A percentile compares a stretch with the other conserved stretches of the same genome.
phyloP scores from a whole-genome alignment of 139 green algal species.

The Chlamydomonas applanata region DNA sequence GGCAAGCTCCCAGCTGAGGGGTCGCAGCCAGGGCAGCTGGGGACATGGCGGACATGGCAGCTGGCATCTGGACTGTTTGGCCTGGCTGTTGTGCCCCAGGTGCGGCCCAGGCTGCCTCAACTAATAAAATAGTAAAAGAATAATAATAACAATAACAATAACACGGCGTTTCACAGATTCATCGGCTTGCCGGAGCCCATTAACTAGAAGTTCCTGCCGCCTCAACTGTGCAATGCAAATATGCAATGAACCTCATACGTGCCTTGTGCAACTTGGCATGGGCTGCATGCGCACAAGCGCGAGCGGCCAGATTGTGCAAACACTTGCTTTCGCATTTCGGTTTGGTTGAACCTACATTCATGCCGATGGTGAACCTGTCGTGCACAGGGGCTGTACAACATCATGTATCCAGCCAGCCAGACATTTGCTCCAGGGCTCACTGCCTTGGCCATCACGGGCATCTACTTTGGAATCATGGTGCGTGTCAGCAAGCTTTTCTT shows the following conservation, averaged over 20 bases:
- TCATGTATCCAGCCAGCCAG: not conserved
- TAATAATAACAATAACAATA: no score
- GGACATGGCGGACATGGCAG: slow-evolving; percentile 59
- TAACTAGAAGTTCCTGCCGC: not conserved
- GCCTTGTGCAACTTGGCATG: not conserved
- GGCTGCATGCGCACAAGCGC: slow-evolving; percentile 13
- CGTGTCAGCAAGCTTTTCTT: not conserved
- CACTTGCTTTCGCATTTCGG: no score
- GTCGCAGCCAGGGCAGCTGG: slow-evolving; percentile 1
- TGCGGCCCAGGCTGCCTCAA: no score
- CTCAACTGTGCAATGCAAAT: not conserved
- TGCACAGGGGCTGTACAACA: slow-evolving; percentile 40
- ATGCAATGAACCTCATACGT: not conserved
- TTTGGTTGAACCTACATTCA: slow-evolving; percentile 31
- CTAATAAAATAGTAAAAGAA: no score
- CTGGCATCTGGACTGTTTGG: slow-evolving; percentile 50
- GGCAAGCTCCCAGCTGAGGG: slow-evolving; percentile 15
- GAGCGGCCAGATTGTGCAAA: no score
- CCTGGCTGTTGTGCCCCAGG: slow-evolving; percentile 68
- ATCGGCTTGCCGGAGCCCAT: no score
- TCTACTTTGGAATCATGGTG: not conserved
- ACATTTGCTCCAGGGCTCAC: slow-evolving; percentile 12
- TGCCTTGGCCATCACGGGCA: not conserved
- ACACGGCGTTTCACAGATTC: not conserved
- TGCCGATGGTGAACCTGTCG: not conserved